Evolutionary conservation across 1,284 basidiomycete genomes (phyloP), one percentile per base, ranked within the genome.

Genomic region (Ustilago trichophora): DNA sequence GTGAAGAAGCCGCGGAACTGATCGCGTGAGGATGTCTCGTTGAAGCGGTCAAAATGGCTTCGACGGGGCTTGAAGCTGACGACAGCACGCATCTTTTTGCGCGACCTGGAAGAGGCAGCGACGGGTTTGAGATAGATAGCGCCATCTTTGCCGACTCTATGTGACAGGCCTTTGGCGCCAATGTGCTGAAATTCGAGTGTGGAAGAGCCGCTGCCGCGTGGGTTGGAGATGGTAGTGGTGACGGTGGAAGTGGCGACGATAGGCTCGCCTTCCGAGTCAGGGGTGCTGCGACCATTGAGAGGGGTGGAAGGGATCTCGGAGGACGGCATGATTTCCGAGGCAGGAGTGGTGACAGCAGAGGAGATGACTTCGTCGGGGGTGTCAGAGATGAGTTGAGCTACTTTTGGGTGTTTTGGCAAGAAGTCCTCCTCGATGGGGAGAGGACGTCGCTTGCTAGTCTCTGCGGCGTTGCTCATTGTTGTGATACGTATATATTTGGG

Each of bases 1-100:
- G 67, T 77, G 43, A 77, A 81, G 48, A 81, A 81, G 33, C 79
- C 79, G 3, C 77, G 72, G 55, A 81, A 81, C 34, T 64, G 69
- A 24, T 67, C 68, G 27, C 55, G 47, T 2, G 68, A 57, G 0
- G 53, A 58, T 11, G 34, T 19, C 27, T 54, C 46, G 64, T 78
- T 77, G 67, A 69, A 72, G 25, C 75, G 65, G 34, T 78, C 75
- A 45, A 78, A 77, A 29, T 69, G 66, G 24, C 64, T 70, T 9
- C 43, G 38, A 11, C 76, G 38, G 7, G 75, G 64, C 29, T 55
- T 51, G 60, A 78, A 78, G 48, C 56, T 62, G 57, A 78, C 74
- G 18, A 78, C 46, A n/a, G 74, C 57, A 11, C 70, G 59, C 59
- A 77, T 72, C 54, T 69, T 68, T 19, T 72, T 74, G 37, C 56